Base-by-base conservation (phyloP, 148 eudicot genomes). In the Rhododendron henanense region DNA sequence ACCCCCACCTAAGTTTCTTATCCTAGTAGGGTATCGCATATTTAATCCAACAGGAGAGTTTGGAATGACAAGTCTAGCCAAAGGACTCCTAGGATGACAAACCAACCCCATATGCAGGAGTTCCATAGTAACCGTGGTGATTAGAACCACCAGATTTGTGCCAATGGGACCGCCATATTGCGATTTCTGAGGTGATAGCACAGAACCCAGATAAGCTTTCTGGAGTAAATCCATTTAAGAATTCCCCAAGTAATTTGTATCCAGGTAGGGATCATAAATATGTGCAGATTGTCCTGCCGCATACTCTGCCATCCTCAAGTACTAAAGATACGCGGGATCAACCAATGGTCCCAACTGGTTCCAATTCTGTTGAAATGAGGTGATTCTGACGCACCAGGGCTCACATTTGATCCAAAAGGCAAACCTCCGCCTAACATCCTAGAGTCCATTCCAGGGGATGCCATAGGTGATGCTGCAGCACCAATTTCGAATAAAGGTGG, bases 401-500 rank as follows among this genome's bases (percentile, higher is more conserved):
- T 87, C 73, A 90, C 41, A 88, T 91, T 93, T 18, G 92, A 85
- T 82, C 95, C 91, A 14, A 91, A 90, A 80, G 92, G 83, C 79
- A 90, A 81, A 44, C 88, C 88, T 13, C 91, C 92, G 35, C 93
- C 94, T 59, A 91, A 55, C 48, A 81, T 71, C 86, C 95, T 89
- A 6, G 92, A 89, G 85, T 92, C 94, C 90, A 94, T 81, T 47
- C 90, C 95, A 63, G 89, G 93, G 19, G 90, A 84, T 37, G 89
- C 96, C 91, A 94, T 87, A 45, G 93, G 92, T 13, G 97, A 91
- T 81, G 94, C 92, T 35, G 93, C 91, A 81, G 96, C 93, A 45
- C 90, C 96, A 87, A 93, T 95, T 85, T 93, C 98, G 81, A 93
- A 92, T 35, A 94, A 84, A 44, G 95, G 95, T 73, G 98, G 94